Percentiles rank a stretch among this genome's conserved stretches.
Conservation (phyloP, 306 rosid species). For the Quercus agrifolia region DNA sequence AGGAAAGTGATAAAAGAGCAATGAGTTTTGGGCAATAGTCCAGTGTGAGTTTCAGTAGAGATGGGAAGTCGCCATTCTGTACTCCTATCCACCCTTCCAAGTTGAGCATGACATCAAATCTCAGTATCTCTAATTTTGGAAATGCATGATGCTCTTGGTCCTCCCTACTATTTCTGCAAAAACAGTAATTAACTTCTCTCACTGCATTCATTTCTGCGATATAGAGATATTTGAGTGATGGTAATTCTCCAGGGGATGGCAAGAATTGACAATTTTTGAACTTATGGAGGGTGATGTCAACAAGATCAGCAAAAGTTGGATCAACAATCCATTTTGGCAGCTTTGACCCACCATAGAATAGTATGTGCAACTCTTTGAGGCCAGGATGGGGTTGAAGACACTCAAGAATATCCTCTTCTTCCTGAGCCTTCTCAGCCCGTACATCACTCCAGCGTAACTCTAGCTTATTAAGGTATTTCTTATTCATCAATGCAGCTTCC, state of each 20-base stretch:
- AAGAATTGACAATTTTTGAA: conserved; percentile 8
- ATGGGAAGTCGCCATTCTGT: conserved; percentile 17
- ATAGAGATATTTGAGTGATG: conserved; percentile 1
- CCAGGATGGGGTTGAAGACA: conserved; percentile 15
- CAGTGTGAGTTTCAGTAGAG: conserved; percentile 7
- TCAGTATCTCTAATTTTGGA: conserved; percentile 5
- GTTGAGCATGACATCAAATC: conserved; percentile 7
- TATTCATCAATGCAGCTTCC: conserved; percentile 7
- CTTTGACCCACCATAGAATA: conserved; percentile 13
- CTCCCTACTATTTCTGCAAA: neutral
- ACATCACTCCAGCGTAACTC: conserved; percentile 13
- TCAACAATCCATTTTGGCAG: conserved; percentile 24
- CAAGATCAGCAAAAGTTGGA: neutral
- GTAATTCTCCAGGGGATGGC: conserved; percentile 18
- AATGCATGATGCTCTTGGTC: neutral
- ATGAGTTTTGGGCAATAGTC: conserved; percentile 14
- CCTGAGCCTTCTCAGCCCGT: neutral
- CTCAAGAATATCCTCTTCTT: conserved; percentile 13
- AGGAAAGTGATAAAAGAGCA: neutral
- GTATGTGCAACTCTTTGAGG: neutral
- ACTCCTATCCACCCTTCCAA: conserved; percentile 24
- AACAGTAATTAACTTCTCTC: neutral
- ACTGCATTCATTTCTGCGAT: conserved; percentile 16
- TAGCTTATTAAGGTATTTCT: neutral
- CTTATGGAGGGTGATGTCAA: conserved; percentile 1